These are phyloP conservation scores for Vararia minispora DNA, from an alignment of 768 basidiomycete genomes.

Conservation along the genomic window DNA sequence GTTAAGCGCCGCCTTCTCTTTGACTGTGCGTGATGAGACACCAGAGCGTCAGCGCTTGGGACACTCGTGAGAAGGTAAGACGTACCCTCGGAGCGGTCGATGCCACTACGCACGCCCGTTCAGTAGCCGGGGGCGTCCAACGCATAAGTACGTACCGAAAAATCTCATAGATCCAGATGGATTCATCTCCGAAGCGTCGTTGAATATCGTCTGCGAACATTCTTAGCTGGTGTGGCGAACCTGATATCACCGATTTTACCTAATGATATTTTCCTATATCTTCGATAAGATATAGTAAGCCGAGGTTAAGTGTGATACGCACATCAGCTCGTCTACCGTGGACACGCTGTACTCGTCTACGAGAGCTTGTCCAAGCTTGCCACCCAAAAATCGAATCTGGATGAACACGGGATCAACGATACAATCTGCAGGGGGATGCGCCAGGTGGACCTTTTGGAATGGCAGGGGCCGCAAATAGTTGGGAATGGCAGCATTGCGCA, in stretches of 20 bases:
- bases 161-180: conserved; percentile 89
- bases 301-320: conserved; percentile 21
- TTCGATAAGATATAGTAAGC: conserved; percentile 1
- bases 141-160: conserved; percentile 46
- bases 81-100: conserved; percentile 81
- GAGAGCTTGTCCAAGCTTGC: conserved; percentile 83
- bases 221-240: no score
- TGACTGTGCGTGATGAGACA: conserved; percentile 50
- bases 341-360: conserved; percentile 83
- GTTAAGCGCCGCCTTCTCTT: conserved; percentile 64
- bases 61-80: not conserved
- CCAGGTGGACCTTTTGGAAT: conserved; percentile 36
- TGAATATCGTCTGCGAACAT: conserved; percentile 25
- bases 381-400: conserved; percentile 89
- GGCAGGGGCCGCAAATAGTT: conserved; percentile 72
- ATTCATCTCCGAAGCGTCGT: conserved; percentile 67
- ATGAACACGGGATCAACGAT: conserved; percentile 1
- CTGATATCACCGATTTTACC: conserved; percentile 34
- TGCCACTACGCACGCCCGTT: conserved; percentile 39
- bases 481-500: conserved; percentile 76
- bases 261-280: conserved; percentile 40
- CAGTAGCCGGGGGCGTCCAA: not conserved
- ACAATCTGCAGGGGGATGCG: not conserved
- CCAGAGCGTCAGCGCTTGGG: not conserved
- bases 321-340: conserved; percentile 88